Evolutionary conservation across 208 protist species (phyloP).

Genomic region (Acanthamoeba lenticulata): DNA sequence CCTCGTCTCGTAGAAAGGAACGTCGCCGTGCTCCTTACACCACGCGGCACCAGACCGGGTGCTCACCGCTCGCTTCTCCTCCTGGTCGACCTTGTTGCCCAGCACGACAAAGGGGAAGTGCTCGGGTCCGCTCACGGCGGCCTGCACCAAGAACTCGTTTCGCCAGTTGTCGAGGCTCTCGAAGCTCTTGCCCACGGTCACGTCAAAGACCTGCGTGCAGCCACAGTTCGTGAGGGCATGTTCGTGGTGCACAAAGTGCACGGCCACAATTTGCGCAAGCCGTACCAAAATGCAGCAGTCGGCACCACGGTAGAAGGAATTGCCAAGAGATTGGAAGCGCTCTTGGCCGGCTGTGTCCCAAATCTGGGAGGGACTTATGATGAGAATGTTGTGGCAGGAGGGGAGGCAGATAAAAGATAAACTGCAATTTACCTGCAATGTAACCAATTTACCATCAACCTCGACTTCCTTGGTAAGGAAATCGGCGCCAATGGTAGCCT

Average conservation of each 20-base stretch:
- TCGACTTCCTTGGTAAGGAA: constrained; percentile 96
- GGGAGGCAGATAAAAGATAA: neutral
- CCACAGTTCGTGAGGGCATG: neutral
- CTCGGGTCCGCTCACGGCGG: constrained; percentile 70
- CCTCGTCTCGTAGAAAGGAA: constrained; percentile 71
- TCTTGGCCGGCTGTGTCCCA: constrained; percentile 97
- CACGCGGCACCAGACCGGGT: constrained; percentile 62
- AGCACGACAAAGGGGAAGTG: constrained; percentile 83
- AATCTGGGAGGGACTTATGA: constrained; percentile 75
- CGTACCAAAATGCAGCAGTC: constrained; percentile 93
- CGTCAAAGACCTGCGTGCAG: constrained; percentile 73
- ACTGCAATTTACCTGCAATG: constrained; percentile 88
- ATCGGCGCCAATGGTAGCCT: constrained; percentile 98
- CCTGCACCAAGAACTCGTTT: constrained; percentile 95
- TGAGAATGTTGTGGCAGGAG: neutral
- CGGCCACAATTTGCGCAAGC: neutral
- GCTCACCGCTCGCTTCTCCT: constrained; percentile 68
- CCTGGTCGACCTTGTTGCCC: constrained; percentile 82
- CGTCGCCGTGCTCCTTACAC: constrained; percentile 70
- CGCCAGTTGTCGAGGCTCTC: constrained; percentile 88
- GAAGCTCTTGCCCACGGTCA: constrained; percentile 76
- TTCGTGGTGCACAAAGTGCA: neutral
- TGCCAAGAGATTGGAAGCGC: constrained; percentile 97
- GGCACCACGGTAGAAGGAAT: constrained; percentile 97
- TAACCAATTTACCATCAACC: constrained; percentile 93